Percentiles rank a stretch among this genome's conserved stretches.
These are phyloP conservation scores for Hysterium pulicare DNA, from an alignment of 2,329 filamentous ascomycete species.

Conservation along the genomic window DNA sequence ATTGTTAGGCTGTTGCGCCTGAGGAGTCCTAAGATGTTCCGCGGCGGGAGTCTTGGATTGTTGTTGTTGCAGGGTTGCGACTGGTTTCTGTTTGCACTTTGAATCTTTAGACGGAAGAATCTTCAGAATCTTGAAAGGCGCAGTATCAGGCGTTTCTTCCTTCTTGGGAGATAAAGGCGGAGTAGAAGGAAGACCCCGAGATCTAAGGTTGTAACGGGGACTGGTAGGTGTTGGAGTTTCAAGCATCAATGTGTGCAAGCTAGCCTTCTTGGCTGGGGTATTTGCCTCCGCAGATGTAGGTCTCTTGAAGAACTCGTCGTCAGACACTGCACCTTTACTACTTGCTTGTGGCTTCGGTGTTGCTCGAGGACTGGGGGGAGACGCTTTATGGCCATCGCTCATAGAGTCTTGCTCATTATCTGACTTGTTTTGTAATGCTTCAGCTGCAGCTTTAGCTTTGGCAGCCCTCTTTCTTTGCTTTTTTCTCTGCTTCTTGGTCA, in stretches of 20 bases:
- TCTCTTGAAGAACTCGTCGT: neutral
- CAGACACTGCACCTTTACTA: neutral
- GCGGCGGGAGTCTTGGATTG: too few species aligned
- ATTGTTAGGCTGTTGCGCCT: neutral
- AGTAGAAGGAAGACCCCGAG: neutral
- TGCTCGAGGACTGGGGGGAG: neutral
- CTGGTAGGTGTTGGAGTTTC: slow-evolving; percentile 2
- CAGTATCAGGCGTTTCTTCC: neutral
- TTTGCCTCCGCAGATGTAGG: slow-evolving; percentile 5
- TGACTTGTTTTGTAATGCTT: slow-evolving; percentile 13
- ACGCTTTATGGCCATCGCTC: slow-evolving; percentile 15
- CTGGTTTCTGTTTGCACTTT: neutral
- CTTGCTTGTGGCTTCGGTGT: neutral
- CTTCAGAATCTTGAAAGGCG: neutral
- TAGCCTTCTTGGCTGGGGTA: slow-evolving; percentile 37
- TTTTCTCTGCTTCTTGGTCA: slow-evolving; percentile 37
- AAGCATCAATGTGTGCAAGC: slow-evolving; percentile 20
- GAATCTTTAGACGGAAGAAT: neutral
- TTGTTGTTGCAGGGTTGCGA: neutral
- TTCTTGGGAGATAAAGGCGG: neutral
- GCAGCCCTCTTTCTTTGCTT: slow-evolving; percentile 28
- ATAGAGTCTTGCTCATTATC: slow-evolving; percentile 34
- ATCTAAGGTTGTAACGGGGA: neutral
- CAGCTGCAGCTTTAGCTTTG: slow-evolving; percentile 14
- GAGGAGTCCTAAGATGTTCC: too few species aligned